These are phyloP conservation scores for Beauveria medogensis DNA, from an alignment of 2,329 filamentous ascomycete genomes.

Conservation along the genomic window DNA sequence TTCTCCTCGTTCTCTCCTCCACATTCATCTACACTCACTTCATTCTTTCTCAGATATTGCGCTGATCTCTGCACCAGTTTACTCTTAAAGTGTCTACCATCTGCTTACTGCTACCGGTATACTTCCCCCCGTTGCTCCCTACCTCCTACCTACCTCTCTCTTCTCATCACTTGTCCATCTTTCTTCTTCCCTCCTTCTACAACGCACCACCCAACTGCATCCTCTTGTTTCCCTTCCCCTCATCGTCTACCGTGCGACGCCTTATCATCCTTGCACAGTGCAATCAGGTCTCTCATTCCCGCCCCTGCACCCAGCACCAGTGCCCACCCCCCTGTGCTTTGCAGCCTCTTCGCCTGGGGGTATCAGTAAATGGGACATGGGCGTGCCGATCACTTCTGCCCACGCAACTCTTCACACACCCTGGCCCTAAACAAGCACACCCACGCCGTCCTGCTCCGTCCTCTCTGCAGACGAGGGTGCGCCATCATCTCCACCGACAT, in stretches of 20 bases:
- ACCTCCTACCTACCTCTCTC: no score
- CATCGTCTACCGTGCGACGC: background rate
- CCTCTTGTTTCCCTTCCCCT: background rate
- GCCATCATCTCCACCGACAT: conserved; percentile 27
- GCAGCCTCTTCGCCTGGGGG: conserved; percentile 31
- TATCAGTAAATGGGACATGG: conserved; percentile 42
- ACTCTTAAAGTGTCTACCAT: background rate
- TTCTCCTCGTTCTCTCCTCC: background rate
- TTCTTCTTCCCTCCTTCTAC: background rate
- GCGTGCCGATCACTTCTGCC: conserved; percentile 46
- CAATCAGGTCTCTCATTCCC: conserved; percentile 3
- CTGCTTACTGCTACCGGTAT: background rate
- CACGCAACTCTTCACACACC: conserved; percentile 41
- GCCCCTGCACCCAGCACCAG: background rate
- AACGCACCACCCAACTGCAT: background rate
- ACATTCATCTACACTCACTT: background rate
- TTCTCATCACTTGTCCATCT: background rate
- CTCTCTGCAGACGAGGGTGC: conserved; percentile 7
- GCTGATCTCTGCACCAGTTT: conserved; percentile 5
- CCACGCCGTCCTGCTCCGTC: background rate
- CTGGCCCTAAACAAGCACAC: conserved; percentile 13
- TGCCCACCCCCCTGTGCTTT: conserved; percentile 17
- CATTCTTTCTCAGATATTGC: background rate
- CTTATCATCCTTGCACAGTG: background rate
- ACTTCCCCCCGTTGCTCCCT: background rate